phyloP scores from a whole-genome alignment of 1,284 basidiomycete species.

The Irpex sp. region DNA sequence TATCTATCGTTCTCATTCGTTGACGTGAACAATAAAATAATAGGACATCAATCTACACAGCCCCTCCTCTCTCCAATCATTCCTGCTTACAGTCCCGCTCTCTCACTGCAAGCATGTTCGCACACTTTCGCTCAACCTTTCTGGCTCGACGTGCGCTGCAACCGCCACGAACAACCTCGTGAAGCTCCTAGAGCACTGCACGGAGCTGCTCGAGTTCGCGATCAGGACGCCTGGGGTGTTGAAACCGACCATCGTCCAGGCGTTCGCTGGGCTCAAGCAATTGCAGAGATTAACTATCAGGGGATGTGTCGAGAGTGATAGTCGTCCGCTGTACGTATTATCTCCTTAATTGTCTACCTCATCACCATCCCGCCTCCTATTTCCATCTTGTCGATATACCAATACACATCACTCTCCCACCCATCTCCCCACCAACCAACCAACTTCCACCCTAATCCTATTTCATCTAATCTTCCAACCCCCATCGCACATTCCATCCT shows the following conservation, averaged over 20 bases:
- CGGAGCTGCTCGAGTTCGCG: slow-evolving; percentile 45
- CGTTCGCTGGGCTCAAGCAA: slow-evolving; percentile 43
- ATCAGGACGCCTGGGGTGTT: slow-evolving; percentile 53
- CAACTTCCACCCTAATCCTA: too few relatives aligned
- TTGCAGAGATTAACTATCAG: slow-evolving; percentile 48
- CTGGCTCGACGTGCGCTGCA: slow-evolving; percentile 14
- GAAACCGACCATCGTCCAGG: slow-evolving; percentile 45
- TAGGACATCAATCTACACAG: slow-evolving; percentile 42
- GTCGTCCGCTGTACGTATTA: slow-evolving; percentile 52
- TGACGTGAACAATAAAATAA: too few relatives aligned
- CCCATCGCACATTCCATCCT: too few relatives aligned
- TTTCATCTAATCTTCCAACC: too few relatives aligned
- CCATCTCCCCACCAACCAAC: too few relatives aligned
- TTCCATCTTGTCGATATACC: too few relatives aligned
- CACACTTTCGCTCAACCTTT: slow-evolving; percentile 49
- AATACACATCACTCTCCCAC: too few relatives aligned
- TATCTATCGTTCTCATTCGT: too few relatives aligned
- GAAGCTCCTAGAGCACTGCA: slow-evolving; percentile 46
- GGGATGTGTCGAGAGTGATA: slow-evolving; percentile 48
- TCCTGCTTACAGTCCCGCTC: slow-evolving; percentile 53
- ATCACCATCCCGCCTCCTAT: background rate
- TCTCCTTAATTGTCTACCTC: background rate
- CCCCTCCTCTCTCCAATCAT: slow-evolving; percentile 42
- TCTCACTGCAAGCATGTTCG: slow-evolving; percentile 51
- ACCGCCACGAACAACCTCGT: slow-evolving; percentile 42